Base-by-base conservation (phyloP, 2,329 filamentous ascomycete genomes). In the Aspergillus novofumigatus region DNA sequence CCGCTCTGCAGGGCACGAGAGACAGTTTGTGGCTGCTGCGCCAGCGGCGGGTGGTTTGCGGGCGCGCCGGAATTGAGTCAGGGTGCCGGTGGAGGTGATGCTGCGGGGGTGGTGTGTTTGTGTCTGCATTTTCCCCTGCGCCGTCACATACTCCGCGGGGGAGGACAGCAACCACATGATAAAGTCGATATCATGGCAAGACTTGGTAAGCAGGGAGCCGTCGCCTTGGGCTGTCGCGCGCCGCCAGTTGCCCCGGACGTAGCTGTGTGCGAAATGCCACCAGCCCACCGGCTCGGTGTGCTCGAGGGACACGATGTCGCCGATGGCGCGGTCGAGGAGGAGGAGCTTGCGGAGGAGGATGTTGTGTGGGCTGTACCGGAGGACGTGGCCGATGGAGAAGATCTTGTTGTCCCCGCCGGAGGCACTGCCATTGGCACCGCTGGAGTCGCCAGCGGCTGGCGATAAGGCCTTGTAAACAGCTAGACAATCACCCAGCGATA, bases 221-320 rank as follows among this genome's bases (percentile, higher is more conserved):
- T 93, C 25, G 83, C 92, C n/a, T 83, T 87, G 4, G 78, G 87
- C 23, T 0, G 85, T 87, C 63, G 91, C 86, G 61, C 90, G 90
- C 5, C 93, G 85, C 94, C 94, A 97, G 75, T 97, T 97, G 17
- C 94, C 94, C 49, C 85, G 84, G 38, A 97, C 93, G 66, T 93
- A 96, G 45, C 87, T 91, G 72, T 96, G 92, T 0, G 89, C 82
- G 71, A 95, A 97, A 72, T 97, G 94, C 91, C 92, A 97, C 87
- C 89, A 96, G 0, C 94, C 94, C 0, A 99, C 88, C 0, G 94
- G 94, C 72, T 97, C 94, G 0, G 91, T 94, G 74, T 97, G 94
- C 61, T 95, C 90, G 42, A 96, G 81, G 42, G 89, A 93, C 53
- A 95, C 78, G 29, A 97, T 80, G 54, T 97, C 89, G 6, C 94